Percentiles rank a stretch among this genome's conserved stretches.
phyloP scores from a whole-genome alignment of 2,329 filamentous ascomycete genomes.

The Myriangium duriaei region DNA sequence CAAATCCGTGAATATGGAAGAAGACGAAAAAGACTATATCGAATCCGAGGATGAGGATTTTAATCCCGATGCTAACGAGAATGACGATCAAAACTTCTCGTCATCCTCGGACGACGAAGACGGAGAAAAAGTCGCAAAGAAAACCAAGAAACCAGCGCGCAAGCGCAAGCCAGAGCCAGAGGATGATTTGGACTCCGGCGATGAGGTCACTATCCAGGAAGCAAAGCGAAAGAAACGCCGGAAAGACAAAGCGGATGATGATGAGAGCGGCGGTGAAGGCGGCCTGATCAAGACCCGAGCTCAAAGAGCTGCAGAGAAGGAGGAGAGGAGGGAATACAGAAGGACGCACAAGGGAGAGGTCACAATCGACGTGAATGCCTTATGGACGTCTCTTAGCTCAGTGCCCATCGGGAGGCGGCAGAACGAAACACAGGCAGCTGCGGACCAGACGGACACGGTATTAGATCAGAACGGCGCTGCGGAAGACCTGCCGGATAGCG shows the following conservation, averaged over 20 bases:
- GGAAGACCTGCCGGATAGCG: too few relatives aligned
- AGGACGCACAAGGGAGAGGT: conserved; percentile 32
- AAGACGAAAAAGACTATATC: conserved; percentile 27
- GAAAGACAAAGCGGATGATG: conserved; percentile 24
- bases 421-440: conserved; percentile 10
- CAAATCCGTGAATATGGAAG: too few relatives aligned
- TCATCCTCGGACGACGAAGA: conserved; percentile 26
- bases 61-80: conserved; percentile 23
- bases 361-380: conserved; percentile 42
- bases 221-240: conserved; percentile 27
- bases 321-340: conserved; percentile 36
- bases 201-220: conserved; percentile 43
- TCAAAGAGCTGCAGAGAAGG: conserved; percentile 37
- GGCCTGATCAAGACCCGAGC: conserved; percentile 42
- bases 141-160: conserved; percentile 19
- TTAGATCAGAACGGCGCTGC: conserved; percentile 10
- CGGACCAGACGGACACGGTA: conserved; percentile 8
- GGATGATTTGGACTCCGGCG: conserved; percentile 40
- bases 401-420: conserved; percentile 19
- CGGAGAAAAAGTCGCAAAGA: conserved; percentile 13
- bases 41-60: conserved; percentile 34
- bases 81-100: conserved; percentile 16
- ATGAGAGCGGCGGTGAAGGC: conserved; percentile 34
- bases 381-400: conserved; percentile 42
- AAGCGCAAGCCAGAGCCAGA: conserved; percentile 27